Base-by-base conservation (phyloP, 352 stramenopile genomes). In the Blastocystis sp. region DNA sequence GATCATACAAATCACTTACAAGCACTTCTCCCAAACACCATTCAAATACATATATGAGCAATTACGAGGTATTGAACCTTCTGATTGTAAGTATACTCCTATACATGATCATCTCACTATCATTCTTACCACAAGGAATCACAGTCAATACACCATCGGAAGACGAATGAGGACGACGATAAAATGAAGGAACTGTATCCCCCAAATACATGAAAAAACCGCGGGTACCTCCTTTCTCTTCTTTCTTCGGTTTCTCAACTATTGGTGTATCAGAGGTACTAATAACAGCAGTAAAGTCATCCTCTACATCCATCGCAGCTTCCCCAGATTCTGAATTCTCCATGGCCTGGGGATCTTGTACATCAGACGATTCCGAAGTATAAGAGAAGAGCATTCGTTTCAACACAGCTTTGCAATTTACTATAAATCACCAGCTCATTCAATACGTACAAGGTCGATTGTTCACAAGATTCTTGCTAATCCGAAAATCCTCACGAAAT, bases 151-250 rank as follows among this genome's bases (percentile, higher is more conserved):
- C 24, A 61, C 69, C 69, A 32, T 80, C 69, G 39, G 37, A 42
- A 63, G 46, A 65, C 12, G 35, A 58, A 49, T 37, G 14, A 32
- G 69, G 69, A 80, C 69, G 69, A 35, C 69, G 69, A 49, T 80
- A 80, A 35, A 80, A 80, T 42, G 69, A 80, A 21, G 69, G 69
- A 46, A 80, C 69, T 16, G 69, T 80, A 49, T 80, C 69, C 11
- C 69, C 69, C 39, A 80, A 49, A 63, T 65, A 80, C 69, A 80
- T 80, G 43, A 63, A 80, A 63, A 65, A 80, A 27, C 69, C 69
- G 37, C 43, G 35, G 37, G 65, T 6, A 77, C 65, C 65, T 9
- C 59, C 42, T 14, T 39, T 19, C n/a, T 49, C 65, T 29, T 77
- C 43, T 49, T 52, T 49, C 65, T 54, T 49, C 1, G 65, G 56